Conservation (phyloP, 208 protist species). For the Borovskyia barvae region DNA sequence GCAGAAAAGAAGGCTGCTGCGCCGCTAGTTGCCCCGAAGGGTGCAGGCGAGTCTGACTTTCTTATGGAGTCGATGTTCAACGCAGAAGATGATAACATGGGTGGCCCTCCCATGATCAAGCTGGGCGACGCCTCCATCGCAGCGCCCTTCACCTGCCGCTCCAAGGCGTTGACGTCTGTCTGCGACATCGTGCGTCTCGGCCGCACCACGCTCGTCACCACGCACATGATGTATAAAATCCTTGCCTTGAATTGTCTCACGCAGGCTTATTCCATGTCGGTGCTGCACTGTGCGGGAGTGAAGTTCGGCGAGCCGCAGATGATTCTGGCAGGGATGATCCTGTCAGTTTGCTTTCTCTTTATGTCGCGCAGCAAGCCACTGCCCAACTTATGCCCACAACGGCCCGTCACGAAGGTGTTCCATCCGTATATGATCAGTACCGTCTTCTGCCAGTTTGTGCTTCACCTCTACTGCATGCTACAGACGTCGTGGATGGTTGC, state of each 20-base stretch:
- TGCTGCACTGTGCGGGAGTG: conserved; percentile 97
- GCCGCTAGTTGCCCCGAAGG: conserved; percentile 24
- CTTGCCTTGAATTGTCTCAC: conserved; percentile 98
- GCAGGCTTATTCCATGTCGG: conserved; percentile 95
- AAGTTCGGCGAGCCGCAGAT: conserved; percentile 97
- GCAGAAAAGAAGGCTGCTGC: conserved; percentile 47
- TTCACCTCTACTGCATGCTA: conserved; percentile 94
- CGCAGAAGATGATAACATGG: conserved; percentile 56
- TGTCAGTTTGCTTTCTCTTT: conserved; percentile 97
- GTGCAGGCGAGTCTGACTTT: conserved; percentile 60
- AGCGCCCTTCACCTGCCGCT: conserved; percentile 92
- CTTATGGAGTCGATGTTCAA: conserved; percentile 91
- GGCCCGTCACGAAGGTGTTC: conserved; percentile 95
- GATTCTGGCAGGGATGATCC: conserved; percentile 93
- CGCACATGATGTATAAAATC: conserved; percentile 99
- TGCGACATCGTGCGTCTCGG: conserved; percentile 97
- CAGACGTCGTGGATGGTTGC: conserved; percentile 72
- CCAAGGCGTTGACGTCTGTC: conserved; percentile 83
- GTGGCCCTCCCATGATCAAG: conserved; percentile 89
- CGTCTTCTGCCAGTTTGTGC: conserved; percentile 94
- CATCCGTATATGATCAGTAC: conserved; percentile 94
- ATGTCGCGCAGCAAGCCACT: conserved; percentile 96
- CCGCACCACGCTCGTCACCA: conserved; percentile 97
- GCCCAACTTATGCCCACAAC: conserved; percentile 83
- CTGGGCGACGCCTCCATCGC: conserved; percentile 94